These are phyloP conservation scores for Cordyceps pruinosa DNA, from an alignment of 2,329 filamentous ascomycete genomes.

Conservation along the genomic window DNA sequence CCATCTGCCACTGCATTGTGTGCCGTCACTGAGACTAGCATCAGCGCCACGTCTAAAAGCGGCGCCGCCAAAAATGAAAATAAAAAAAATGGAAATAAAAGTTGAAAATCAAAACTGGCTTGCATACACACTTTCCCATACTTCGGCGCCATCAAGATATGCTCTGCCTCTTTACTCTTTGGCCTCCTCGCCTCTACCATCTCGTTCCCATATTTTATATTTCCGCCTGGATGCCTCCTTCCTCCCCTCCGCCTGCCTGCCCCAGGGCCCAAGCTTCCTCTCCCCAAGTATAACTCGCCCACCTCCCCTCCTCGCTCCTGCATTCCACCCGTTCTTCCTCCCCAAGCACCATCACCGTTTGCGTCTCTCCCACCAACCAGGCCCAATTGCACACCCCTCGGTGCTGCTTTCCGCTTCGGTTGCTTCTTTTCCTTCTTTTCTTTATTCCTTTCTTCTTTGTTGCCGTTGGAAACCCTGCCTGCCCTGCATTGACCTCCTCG, in stretches of 20 bases:
- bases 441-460: background rate
- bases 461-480: too few relatives aligned
- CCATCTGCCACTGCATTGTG: background rate
- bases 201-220: slow-evolving; percentile 1
- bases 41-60: slow-evolving; percentile 12
- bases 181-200: background rate
- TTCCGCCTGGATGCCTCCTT: background rate
- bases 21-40: slow-evolving; percentile 4
- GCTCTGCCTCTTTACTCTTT: background rate
- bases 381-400: background rate
- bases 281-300: background rate
- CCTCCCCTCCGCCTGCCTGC: background rate
- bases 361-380: background rate
- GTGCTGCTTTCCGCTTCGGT: background rate
- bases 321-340: slow-evolving; percentile 3
- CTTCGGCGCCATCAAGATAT: background rate
- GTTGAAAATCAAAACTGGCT: slow-evolving; percentile 1
- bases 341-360: slow-evolving; percentile 3
- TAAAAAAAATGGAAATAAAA: too few relatives aligned
- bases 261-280: slow-evolving; percentile 1
- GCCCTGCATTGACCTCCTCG: background rate
- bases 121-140: background rate
- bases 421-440: background rate
- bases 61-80: background rate
- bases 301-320: background rate